These are phyloP conservation scores for Lepidium aucheri DNA, from an alignment of 345 rosid genomes.

Conservation along the genomic window DNA sequence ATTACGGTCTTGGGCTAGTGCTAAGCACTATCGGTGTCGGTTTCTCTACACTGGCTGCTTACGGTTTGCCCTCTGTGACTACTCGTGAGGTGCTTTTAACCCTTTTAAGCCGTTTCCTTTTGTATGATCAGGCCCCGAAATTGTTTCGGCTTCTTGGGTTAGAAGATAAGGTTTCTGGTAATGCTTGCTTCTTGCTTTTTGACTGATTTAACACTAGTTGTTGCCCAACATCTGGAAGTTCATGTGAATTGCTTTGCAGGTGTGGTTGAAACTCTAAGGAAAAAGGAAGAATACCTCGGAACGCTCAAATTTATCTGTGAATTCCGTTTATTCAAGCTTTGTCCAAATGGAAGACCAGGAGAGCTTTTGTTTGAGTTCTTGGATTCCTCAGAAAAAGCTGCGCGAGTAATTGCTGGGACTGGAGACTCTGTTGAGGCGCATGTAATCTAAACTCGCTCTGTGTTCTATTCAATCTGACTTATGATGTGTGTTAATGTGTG, in stretches of 20 bases:
- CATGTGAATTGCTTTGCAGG: conserved; percentile 1
- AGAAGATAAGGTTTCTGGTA: conserved; percentile 7
- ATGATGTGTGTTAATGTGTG: neutral
- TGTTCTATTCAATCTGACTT: neutral
- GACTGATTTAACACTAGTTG: neutral
- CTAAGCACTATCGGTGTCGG: no score
- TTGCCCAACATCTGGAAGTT: neutral
- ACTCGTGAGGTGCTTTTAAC: neutral
- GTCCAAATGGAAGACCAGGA: neutral
- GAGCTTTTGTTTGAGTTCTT: neutral
- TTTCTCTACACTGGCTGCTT: no score
- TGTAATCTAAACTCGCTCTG: neutral
- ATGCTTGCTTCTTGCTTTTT: neutral
- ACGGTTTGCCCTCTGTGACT: neutral
- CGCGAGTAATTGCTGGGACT: neutral
- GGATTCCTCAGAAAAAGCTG: neutral
- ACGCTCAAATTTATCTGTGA: conserved; percentile 16
- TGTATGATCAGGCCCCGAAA: conserved; percentile 7
- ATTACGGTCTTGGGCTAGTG: no score
- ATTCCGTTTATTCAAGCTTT: neutral
- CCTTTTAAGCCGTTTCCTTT: conserved; percentile 1
- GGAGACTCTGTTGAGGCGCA: neutral
- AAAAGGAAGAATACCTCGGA: neutral
- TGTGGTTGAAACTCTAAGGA: conserved; percentile 5
- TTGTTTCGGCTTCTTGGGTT: conserved; percentile 18